Conservation (phyloP, 2,329 filamentous ascomycete genomes). For the Aureobasidium mangrovei region DNA sequence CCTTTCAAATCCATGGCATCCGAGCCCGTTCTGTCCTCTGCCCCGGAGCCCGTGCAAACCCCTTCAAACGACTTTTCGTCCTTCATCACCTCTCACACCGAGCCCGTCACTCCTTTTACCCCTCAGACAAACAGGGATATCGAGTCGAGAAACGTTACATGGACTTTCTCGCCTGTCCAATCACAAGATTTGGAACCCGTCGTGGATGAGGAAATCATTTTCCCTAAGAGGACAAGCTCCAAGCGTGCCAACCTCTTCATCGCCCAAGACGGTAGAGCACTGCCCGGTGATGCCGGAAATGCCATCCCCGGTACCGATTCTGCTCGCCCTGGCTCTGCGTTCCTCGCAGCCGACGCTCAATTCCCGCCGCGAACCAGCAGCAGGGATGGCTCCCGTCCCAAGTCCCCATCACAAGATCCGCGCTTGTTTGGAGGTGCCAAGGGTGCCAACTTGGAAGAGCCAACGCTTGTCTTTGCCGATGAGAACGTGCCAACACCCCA, state of each 20-base stretch:
- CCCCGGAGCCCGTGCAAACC: constrained; percentile 1
- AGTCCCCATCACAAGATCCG: constrained; percentile 9
- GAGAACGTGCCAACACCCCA: constrained; percentile 8
- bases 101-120: constrained; percentile 9
- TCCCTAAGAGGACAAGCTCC: neutral
- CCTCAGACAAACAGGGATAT: neutral
- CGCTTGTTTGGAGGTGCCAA: constrained; percentile 16
- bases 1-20: constrained; percentile 1
- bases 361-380: constrained; percentile 9
- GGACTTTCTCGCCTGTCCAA: constrained; percentile 35
- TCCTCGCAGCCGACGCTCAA: constrained; percentile 1
- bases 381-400: neutral
- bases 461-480: constrained; percentile 19
- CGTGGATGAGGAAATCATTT: constrained; percentile 8
- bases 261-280: neutral
- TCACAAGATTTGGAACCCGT: constrained; percentile 31
- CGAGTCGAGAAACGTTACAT: neutral
- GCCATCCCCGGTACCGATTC: constrained; percentile 8
- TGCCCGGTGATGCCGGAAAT: neutral
- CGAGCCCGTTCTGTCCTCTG: neutral
- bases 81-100: constrained; percentile 6
- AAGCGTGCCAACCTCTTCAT: neutral
- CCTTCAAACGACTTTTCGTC: constrained; percentile 17
- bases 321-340: constrained; percentile 1
- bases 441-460: constrained; percentile 13